phyloP scores from a whole-genome alignment of 495 filamentous ascomycete species.

The Aspergillus taichungensis region DNA sequence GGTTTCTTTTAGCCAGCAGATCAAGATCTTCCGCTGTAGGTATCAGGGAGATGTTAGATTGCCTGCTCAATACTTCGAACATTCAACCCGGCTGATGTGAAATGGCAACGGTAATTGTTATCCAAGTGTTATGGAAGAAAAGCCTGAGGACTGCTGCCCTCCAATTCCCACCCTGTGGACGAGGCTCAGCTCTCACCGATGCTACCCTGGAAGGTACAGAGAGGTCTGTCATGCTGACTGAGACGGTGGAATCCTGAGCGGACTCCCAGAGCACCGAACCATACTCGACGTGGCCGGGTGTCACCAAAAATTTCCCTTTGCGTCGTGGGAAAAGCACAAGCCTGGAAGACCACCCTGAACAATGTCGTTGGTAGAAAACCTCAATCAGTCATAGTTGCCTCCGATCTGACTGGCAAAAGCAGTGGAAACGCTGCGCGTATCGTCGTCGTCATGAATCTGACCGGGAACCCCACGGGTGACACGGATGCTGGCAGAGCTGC shows the following conservation, averaged over 20 bases:
- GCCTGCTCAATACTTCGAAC: background rate
- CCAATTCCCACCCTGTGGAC: slow-evolving; percentile 8
- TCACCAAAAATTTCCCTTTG: slow-evolving; percentile 8
- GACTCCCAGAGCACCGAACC: slow-evolving; percentile 9
- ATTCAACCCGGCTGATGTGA: background rate
- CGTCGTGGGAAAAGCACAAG: slow-evolving; percentile 7
- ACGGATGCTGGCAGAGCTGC: slow-evolving; percentile 56
- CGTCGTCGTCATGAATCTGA: slow-evolving; percentile 64
- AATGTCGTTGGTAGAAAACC: slow-evolving; percentile 1
- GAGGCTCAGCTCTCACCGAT: slow-evolving; percentile 8
- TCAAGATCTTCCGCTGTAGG: no score
- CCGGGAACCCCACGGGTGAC: slow-evolving; percentile 41
- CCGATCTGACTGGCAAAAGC: slow-evolving; percentile 94
- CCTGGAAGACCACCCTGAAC: slow-evolving; percentile 9
- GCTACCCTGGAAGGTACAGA: slow-evolving; percentile 7
- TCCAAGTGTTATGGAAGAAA: slow-evolving; percentile 6
- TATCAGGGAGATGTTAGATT: slow-evolving; percentile 1
- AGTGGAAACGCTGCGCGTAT: slow-evolving; percentile 89
- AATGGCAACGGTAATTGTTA: slow-evolving; percentile 9
- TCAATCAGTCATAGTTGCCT: slow-evolving; percentile 78
- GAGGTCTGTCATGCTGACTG: slow-evolving; percentile 2
- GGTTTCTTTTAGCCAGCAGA: background rate
- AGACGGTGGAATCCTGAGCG: slow-evolving; percentile 6
- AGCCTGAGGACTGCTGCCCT: slow-evolving; percentile 1
- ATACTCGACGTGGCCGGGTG: slow-evolving; percentile 6